Percentiles rank a stretch among this genome's conserved stretches.
These are phyloP conservation scores for Cryphonectria parasitica DNA, from an alignment of 2,329 filamentous ascomycete species.

Conservation along the genomic window DNA sequence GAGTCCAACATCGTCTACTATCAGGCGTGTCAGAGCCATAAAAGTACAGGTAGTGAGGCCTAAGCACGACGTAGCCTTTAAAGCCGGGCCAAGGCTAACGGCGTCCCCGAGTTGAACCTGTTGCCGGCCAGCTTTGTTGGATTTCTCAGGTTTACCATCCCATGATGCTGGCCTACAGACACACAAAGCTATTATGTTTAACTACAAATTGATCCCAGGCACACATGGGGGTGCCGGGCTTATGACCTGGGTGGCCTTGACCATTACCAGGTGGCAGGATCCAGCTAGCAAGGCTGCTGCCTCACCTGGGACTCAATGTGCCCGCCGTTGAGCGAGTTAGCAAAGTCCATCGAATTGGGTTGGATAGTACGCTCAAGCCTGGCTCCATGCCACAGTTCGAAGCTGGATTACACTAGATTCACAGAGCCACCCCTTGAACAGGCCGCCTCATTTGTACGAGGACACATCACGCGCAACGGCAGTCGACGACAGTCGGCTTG, in stretches of 20 bases:
- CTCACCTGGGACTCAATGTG: background rate
- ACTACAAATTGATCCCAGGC: background rate
- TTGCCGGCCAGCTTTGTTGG: background rate
- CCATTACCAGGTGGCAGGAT: background rate
- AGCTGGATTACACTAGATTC: background rate
- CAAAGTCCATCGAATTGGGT: background rate
- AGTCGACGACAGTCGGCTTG: background rate
- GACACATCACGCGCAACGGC: background rate
- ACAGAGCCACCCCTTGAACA: background rate
- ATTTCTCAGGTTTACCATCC: too few species aligned
- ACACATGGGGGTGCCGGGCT: background rate
- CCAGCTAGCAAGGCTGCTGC: background rate
- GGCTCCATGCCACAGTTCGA: background rate
- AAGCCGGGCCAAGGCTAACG: background rate
- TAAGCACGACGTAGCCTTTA: background rate
- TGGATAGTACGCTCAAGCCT: background rate
- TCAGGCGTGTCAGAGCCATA: too few species aligned
- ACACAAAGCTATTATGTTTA: background rate
- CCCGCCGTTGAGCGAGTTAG: background rate
- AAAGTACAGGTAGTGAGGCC: background rate
- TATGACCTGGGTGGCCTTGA: background rate
- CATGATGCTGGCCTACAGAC: background rate
- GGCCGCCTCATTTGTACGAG: background rate
- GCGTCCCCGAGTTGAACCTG: conserved; percentile 1
- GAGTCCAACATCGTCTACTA: background rate